These are phyloP conservation scores for Quercus lobata DNA, from an alignment of 331 rosid genomes.

Conservation along the genomic window DNA sequence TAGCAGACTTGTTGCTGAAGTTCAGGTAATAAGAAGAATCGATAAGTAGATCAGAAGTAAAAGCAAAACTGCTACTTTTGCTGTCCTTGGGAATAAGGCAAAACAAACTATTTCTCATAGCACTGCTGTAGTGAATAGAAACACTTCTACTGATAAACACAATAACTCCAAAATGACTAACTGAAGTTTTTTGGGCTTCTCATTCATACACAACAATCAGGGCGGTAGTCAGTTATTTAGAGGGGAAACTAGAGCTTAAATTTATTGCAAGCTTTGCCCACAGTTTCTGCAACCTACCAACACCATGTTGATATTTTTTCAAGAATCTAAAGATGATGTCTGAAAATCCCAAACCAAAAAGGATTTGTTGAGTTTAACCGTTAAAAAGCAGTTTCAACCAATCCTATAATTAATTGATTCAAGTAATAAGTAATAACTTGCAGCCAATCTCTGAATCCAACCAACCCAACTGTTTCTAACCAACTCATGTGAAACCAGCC, in stretches of 20 bases:
- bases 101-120: not conserved
- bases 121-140: not conserved
- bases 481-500: no score
- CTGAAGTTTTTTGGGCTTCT: not conserved
- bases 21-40: not conserved
- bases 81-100: not conserved
- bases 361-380: no score
- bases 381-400: no score
- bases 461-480: no score
- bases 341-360: no score
- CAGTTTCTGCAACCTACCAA: not conserved
- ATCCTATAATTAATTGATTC: no score
- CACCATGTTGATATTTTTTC: not conserved
- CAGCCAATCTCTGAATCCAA: no score
- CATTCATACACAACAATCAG: not conserved
- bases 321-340: no score
- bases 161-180: not conserved
- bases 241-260: not conserved
- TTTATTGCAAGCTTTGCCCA: not conserved
- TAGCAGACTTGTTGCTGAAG: not conserved
- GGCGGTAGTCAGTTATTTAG: not conserved
- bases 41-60: not conserved
- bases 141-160: no score
- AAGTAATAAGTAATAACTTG: no score
- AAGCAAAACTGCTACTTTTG: not conserved